Percentiles rank a stretch among this genome's conserved stretches.
Conservation (phyloP, 257 asterid species). For the Forsythia viridissima region DNA sequence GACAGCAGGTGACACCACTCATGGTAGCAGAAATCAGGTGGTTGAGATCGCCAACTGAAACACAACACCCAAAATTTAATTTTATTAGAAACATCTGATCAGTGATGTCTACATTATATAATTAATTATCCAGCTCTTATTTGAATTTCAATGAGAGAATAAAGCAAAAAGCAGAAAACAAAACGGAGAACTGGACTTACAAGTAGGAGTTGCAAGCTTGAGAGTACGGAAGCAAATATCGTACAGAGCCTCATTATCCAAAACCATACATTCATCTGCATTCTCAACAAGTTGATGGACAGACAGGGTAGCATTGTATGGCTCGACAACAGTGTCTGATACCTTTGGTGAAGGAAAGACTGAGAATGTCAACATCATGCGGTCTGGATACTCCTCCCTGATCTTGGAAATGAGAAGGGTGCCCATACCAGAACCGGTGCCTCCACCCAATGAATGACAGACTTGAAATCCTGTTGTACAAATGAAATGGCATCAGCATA, state of each 20-base stretch:
- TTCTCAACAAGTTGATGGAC: conserved; percentile 57
- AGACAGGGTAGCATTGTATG: conserved; percentile 51
- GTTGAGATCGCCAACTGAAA: conserved; percentile 47
- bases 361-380: conserved; percentile 53
- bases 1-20: conserved; percentile 51
- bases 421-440: conserved; percentile 57
- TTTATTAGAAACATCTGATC: background rate
- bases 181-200: conserved; percentile 25
- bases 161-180: background rate
- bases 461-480: conserved; percentile 44
- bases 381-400: conserved; percentile 54
- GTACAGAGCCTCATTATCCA: conserved; percentile 55
- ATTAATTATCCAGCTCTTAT: background rate
- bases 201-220: conserved; percentile 48
- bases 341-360: conserved; percentile 54
- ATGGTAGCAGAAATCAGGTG: conserved; percentile 48
- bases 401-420: conserved; percentile 54
- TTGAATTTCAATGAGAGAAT: background rate
- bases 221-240: conserved; percentile 53
- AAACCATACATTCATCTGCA: conserved; percentile 58
- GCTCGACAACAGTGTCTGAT: conserved; percentile 55
- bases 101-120: background rate
- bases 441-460: conserved; percentile 56
- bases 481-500: background rate
- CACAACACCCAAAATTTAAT: background rate